Evolutionary conservation across 1,284 basidiomycete genomes (phyloP).

Genomic region (Vanrija sp.): DNA sequence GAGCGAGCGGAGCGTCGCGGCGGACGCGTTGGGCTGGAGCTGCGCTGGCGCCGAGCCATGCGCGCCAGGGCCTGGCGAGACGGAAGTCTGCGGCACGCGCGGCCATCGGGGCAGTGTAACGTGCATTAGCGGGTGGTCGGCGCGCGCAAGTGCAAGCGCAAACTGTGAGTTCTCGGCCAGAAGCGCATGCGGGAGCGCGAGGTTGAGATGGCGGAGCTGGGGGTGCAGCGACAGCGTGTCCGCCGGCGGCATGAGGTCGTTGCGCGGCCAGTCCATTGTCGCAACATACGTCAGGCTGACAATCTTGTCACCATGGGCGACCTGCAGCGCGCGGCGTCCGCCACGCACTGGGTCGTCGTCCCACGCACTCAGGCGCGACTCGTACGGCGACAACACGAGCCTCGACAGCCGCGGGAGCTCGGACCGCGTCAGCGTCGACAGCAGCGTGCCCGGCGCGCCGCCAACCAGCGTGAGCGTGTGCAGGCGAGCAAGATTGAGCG

Average conservation of each 20-base stretch:
- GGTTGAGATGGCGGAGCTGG: slow-evolving; percentile 39
- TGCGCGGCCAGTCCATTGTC: slow-evolving; percentile 63
- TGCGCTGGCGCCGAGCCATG: neutral
- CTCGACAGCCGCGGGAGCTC: slow-evolving; percentile 63
- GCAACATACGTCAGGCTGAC: slow-evolving; percentile 58
- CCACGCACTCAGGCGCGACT: neutral
- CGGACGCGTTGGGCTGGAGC: neutral
- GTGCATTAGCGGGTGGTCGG: slow-evolving; percentile 56
- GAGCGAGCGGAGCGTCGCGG: neutral
- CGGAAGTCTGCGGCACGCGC: neutral
- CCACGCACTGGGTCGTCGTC: slow-evolving; percentile 15
- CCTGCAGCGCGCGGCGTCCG: slow-evolving; percentile 62
- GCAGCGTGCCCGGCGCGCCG: slow-evolving; percentile 62
- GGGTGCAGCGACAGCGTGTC: slow-evolving; percentile 30
- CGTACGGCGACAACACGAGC: slow-evolving; percentile 59
- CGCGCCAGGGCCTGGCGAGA: neutral
- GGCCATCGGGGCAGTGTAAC: slow-evolving; percentile 60
- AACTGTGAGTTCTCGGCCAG: slow-evolving; percentile 19
- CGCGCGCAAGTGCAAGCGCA: neutral
- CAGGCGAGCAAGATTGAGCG: slow-evolving; percentile 58
- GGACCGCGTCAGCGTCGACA: slow-evolving; percentile 60
- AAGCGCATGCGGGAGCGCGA: slow-evolving; percentile 34
- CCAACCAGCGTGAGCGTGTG: slow-evolving; percentile 64
- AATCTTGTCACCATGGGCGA: slow-evolving; percentile 60
- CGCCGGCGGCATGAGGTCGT: slow-evolving; percentile 61